Conservation (phyloP, 805 yeast species). For the Candida endomychidarum region DNA sequence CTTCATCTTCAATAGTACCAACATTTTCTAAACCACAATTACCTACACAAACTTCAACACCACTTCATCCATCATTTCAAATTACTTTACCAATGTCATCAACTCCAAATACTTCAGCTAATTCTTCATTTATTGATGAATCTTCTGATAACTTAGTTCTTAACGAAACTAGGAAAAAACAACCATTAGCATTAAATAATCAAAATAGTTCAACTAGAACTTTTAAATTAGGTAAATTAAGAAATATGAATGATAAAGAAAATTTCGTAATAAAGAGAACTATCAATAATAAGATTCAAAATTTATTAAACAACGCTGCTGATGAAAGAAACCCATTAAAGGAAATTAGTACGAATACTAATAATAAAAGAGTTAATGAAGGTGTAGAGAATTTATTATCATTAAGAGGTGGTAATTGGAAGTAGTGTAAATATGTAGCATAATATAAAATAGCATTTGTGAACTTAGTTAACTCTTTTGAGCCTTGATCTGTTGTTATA, state of each 20-base stretch:
- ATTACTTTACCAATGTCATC: conserved; percentile 4
- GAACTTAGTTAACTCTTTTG: conserved; percentile 1
- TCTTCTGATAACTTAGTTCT: conserved; percentile 12
- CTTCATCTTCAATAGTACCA: conserved; percentile 11
- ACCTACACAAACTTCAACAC: conserved; percentile 9
- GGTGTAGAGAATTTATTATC: conserved; percentile 43
- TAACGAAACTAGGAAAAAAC: conserved; percentile 34
- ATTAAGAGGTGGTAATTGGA: conserved; percentile 38
- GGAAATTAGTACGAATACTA: conserved; percentile 20
- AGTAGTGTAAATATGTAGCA: conserved; percentile 9
- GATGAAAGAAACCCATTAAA: conserved; percentile 29
- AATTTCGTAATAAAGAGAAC: conserved; percentile 13
- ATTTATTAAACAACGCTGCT: conserved; percentile 19
- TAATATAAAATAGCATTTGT: conserved; percentile 4
- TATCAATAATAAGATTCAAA: conserved; percentile 17
- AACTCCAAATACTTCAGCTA: conserved; percentile 11
- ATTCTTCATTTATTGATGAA: conserved; percentile 19
- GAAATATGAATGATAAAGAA: conserved; percentile 21
- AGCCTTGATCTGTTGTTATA: too few relatives aligned
- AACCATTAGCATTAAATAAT: conserved; percentile 32
- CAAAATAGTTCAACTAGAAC: conserved; percentile 32
- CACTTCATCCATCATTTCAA: background rate
- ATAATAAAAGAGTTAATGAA: conserved; percentile 20
- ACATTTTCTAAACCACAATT: conserved; percentile 5
- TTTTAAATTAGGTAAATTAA: conserved; percentile 31